A percentile compares a stretch with the other conserved stretches of the same genome.
Conservation (phyloP, 192 early-diverging fungal genomes). For the Entophlyctis luteolus region DNA sequence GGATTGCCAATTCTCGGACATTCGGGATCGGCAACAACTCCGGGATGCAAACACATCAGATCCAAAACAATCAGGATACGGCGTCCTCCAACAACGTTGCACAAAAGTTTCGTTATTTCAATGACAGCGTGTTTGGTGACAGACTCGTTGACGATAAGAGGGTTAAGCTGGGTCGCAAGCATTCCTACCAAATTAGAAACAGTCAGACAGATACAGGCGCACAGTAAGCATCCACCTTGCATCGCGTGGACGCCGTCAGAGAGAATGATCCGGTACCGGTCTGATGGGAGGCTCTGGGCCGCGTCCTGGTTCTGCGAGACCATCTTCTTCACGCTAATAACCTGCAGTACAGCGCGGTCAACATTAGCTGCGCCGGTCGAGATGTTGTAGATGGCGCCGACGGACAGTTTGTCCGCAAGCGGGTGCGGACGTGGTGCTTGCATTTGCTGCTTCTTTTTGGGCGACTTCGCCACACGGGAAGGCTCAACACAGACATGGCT, state of each 20-base stretch:
- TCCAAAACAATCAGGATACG: slow-evolving; percentile 52
- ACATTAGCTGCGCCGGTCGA: too few relatives aligned
- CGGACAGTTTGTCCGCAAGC: too few relatives aligned
- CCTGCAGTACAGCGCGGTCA: too few relatives aligned
- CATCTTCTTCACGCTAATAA: slow-evolving; percentile 48
- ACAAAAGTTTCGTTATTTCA: slow-evolving; percentile 42
- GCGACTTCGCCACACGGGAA: too few relatives aligned
- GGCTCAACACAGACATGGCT: too few relatives aligned
- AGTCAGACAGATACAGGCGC: neutral
- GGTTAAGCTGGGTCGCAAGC: slow-evolving; percentile 54
- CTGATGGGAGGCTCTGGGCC: neutral
- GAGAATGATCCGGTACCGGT: slow-evolving; percentile 50
- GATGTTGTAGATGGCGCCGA: too few relatives aligned
- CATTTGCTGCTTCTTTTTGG: too few relatives aligned
- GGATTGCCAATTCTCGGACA: neutral
- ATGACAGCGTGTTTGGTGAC: slow-evolving; percentile 55
- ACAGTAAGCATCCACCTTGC: slow-evolving; percentile 51
- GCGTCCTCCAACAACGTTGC: slow-evolving; percentile 49
- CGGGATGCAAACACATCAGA: slow-evolving; percentile 40
- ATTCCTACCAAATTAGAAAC: slow-evolving; percentile 46
- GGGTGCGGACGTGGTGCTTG: too few relatives aligned
- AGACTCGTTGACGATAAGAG: slow-evolving; percentile 35
- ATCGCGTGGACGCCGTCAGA: slow-evolving; percentile 63
- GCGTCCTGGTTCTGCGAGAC: neutral
- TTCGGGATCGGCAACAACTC: slow-evolving; percentile 14